Evolutionary conservation across 805 yeast species (phyloP).

Genomic region (Saccharomycopsis oosterbeekiorum): DNA sequence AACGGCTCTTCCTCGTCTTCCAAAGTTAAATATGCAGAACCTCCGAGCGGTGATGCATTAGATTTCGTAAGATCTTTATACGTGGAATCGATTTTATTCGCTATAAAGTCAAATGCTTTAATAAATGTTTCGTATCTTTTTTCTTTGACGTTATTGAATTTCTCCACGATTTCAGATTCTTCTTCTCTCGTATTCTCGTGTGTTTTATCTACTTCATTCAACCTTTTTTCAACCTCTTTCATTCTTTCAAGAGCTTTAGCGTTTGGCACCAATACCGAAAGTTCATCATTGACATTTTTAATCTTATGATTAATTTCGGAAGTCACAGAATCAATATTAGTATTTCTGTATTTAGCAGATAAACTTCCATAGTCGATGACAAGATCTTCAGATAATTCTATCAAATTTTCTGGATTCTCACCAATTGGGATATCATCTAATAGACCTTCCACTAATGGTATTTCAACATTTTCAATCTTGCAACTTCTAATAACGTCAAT

Average conservation of each 20-base stretch:
- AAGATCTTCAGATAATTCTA: conserved; percentile 35
- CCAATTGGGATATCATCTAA: conserved; percentile 54
- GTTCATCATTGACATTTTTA: conserved; percentile 26
- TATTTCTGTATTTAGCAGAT: conserved; percentile 34
- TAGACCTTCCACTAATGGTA: conserved; percentile 56
- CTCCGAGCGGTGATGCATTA: conserved; percentile 66
- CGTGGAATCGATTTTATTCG: conserved; percentile 58
- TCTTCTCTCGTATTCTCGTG: conserved; percentile 48
- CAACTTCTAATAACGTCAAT: conserved; percentile 56
- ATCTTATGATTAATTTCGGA: conserved; percentile 33
- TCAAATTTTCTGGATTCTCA: conserved; percentile 32
- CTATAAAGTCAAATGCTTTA: conserved; percentile 67
- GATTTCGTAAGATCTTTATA: conserved; percentile 75
- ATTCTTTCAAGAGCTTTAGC: conserved; percentile 70
- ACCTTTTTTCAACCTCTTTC: conserved; percentile 51
- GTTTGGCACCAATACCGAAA: conserved; percentile 57
- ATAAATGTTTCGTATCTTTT: conserved; percentile 55
- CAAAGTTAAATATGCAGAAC: conserved; percentile 80
- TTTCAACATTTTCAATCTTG: conserved; percentile 55
- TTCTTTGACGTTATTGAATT: conserved; percentile 50
- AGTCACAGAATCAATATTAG: conserved; percentile 22
- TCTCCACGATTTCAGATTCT: conserved; percentile 44
- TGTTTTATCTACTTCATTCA: conserved; percentile 54
- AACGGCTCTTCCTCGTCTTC: conserved; percentile 91
- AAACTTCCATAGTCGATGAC: conserved; percentile 46